phyloP scores from a whole-genome alignment of 331 rosid genomes.

The Arachis monticola region DNA sequence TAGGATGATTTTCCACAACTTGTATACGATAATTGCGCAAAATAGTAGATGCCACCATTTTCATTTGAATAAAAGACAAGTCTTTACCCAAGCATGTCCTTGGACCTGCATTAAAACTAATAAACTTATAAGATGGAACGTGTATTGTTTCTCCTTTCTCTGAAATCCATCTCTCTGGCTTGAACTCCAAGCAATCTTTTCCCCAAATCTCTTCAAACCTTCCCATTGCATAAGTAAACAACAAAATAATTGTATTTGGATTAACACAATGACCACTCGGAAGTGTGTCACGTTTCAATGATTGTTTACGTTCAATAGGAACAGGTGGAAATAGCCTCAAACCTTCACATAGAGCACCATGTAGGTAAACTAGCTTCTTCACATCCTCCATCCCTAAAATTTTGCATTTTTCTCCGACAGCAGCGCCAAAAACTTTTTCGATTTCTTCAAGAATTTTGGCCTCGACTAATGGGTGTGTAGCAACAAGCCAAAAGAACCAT shows the following conservation, averaged over 20 bases:
- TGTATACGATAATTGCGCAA: conserved; percentile 40
- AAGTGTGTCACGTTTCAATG: conserved; percentile 36
- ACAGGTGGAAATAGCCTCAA: conserved; percentile 55
- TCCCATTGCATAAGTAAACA: conserved; percentile 50
- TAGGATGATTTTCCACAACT: conserved; percentile 28
- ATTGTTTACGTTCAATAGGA: conserved; percentile 43
- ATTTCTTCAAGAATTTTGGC: conserved; percentile 53
- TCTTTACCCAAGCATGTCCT: conserved; percentile 60
- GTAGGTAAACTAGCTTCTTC: conserved; percentile 48
- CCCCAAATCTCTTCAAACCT: conserved; percentile 46
- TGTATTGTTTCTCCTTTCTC: conserved; percentile 29
- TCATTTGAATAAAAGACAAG: conserved; percentile 47
- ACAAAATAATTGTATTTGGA: conserved; percentile 31
- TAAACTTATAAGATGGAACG: conserved; percentile 51
- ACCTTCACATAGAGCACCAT: conserved; percentile 52
- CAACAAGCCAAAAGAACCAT: conserved; percentile 55
- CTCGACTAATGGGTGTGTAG: conserved; percentile 46
- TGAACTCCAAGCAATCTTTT: conserved; percentile 47
- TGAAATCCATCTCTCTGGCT: conserved; percentile 66
- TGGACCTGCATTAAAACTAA: conserved; percentile 51
- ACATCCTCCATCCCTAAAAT: conserved; percentile 17
- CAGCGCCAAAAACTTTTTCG: neutral
- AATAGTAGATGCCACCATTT: conserved; percentile 46
- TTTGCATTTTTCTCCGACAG: neutral
- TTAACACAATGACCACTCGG: conserved; percentile 52